These are phyloP conservation scores for Lycium ferocissimum DNA, from an alignment of 257 asterid species.

Conservation along the genomic window DNA sequence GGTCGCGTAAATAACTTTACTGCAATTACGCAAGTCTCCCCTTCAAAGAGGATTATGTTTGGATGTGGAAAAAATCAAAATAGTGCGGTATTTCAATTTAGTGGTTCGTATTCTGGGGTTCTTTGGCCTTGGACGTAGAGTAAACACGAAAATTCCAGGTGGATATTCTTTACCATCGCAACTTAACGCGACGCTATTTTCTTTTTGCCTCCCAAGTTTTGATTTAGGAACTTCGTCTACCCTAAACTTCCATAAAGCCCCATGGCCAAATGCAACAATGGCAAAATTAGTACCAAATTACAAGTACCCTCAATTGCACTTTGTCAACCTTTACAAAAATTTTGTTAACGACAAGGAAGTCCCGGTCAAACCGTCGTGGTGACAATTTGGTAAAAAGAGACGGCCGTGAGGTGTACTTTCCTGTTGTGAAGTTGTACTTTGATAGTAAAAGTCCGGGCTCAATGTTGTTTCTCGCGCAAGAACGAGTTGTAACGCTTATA, in stretches of 20 bases:
- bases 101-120: background rate
- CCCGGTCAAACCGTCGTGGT: background rate
- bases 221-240: background rate
- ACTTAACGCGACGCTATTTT: background rate
- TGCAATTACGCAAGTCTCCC: no score
- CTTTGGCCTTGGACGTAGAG: background rate
- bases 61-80: slow-evolving; percentile 7
- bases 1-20: no score
- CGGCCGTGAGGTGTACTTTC: background rate
- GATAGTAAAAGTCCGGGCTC: background rate
- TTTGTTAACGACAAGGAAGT: background rate
- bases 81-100: background rate
- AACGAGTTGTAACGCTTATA: background rate
- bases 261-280: background rate
- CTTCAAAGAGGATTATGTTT: background rate
- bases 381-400: background rate
- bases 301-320: background rate
- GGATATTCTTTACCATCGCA: background rate
- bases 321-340: background rate
- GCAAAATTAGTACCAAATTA: background rate
- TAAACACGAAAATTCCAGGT: background rate
- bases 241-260: background rate
- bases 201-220: background rate
- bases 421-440: slow-evolving; percentile 16
- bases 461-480: background rate